phyloP scores from a whole-genome alignment of 176 grass and related monocot species.

The barley (Hordeum vulgare) region MorexV3_pseudomolecules_assembly NC_058524.1:61846104-61846603 shows the following conservation, averaged over 20 bases:
- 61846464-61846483: neutral
- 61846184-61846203: neutral
- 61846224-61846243: neutral
- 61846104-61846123: neutral
- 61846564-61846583: neutral
- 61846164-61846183: constrained; percentile 5
- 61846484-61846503: neutral
- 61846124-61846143: neutral
- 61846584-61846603: constrained; percentile 50
- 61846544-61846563: neutral
- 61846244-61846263: constrained; percentile 86
- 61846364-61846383: constrained; percentile 82
- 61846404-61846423: constrained; percentile 71
- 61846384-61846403: constrained; percentile 75
- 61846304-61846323: constrained; percentile 35
- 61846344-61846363: constrained; percentile 71
- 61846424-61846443: constrained; percentile 87
- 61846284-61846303: constrained; percentile 36
- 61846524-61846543: neutral
- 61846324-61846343: constrained; percentile 55
- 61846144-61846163: neutral
- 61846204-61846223: neutral
- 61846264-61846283: constrained; percentile 65
- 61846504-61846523: neutral
- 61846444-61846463: constrained; percentile 72